Conservation (phyloP, 176 grass and related monocot genomes). For the Carex parvula region DNA sequence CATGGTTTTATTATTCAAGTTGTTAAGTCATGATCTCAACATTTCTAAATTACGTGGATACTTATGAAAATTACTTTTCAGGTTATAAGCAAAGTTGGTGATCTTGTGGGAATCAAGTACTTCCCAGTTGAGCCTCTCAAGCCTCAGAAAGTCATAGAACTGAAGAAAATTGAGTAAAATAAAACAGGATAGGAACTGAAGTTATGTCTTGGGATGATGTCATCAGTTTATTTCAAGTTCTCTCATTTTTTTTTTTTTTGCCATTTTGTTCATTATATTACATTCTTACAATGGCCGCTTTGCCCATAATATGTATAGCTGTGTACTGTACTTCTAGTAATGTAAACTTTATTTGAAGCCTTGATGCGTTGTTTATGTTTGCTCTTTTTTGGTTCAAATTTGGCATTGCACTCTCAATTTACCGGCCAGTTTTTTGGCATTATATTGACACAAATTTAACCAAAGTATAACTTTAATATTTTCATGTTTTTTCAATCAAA, state of each 20-base stretch:
- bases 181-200: slow-evolving; percentile 22
- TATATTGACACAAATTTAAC: not conserved
- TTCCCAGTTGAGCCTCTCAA: slow-evolving; percentile 78
- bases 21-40: not conserved
- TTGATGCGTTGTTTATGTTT: not conserved
- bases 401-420: not conserved
- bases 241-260: slow-evolving; percentile 2
- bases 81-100: slow-evolving; percentile 97
- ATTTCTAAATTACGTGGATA: not conserved
- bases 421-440: not conserved
- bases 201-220: slow-evolving; percentile 1
- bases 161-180: slow-evolving; percentile 68
- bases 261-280: slow-evolving; percentile 8
- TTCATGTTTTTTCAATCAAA: not conserved
- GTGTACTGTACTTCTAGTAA: slow-evolving; percentile 1
- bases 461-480: not conserved
- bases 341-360: not conserved
- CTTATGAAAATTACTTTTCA: slow-evolving; percentile 27
- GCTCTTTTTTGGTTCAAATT: not conserved
- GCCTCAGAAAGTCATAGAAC: slow-evolving; percentile 28
- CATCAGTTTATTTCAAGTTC: slow-evolving; percentile 25
- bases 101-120: slow-evolving; percentile 94
- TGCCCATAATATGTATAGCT: slow-evolving; percentile 21
- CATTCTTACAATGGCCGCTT: not conserved
- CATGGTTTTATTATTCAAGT: not conserved